Conservation (phyloP, 768 basidiomycete genomes). For the Astraeus odoratus region DNA sequence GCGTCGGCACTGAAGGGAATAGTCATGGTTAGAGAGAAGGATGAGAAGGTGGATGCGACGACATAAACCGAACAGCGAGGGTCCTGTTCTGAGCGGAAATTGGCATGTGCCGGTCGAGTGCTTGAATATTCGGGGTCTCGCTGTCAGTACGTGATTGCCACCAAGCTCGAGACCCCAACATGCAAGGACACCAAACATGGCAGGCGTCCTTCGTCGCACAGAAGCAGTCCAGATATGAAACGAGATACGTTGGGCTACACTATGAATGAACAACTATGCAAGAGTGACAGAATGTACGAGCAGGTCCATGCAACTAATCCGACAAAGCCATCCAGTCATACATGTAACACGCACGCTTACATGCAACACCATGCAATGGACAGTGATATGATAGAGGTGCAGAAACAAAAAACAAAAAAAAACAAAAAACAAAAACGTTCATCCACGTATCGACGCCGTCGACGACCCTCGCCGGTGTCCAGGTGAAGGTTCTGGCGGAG, state of each 20-base stretch:
- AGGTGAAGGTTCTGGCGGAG: conserved; percentile 18
- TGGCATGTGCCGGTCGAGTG: not conserved
- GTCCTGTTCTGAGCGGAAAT: conserved; percentile 9
- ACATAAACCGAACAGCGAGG: conserved; percentile 1
- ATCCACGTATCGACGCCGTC: conserved; percentile 29
- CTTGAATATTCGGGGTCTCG: no score
- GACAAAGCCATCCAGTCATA: conserved; percentile 11
- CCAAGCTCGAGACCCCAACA: no score
- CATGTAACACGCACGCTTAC: not conserved
- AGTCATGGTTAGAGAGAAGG: conserved; percentile 39
- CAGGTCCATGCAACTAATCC: conserved; percentile 19
- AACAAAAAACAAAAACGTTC: conserved; percentile 1
- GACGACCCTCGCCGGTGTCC: conserved; percentile 37
- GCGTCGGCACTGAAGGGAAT: conserved; percentile 44
- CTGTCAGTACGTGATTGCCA: no score
- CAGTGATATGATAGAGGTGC: no score
- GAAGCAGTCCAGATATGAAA: not conserved
- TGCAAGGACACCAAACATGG: no score
- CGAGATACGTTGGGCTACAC: conserved; percentile 12
- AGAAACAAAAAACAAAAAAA: no score
- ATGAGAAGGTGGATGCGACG: not conserved
- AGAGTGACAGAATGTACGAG: conserved; percentile 3
- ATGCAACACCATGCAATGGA: not conserved
- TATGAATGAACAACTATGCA: conserved; percentile 8
- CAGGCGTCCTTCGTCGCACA: no score